These are phyloP conservation scores for Porcisia hertigi DNA, from an alignment of 208 protist genomes.

Conservation along the genomic window DNA sequence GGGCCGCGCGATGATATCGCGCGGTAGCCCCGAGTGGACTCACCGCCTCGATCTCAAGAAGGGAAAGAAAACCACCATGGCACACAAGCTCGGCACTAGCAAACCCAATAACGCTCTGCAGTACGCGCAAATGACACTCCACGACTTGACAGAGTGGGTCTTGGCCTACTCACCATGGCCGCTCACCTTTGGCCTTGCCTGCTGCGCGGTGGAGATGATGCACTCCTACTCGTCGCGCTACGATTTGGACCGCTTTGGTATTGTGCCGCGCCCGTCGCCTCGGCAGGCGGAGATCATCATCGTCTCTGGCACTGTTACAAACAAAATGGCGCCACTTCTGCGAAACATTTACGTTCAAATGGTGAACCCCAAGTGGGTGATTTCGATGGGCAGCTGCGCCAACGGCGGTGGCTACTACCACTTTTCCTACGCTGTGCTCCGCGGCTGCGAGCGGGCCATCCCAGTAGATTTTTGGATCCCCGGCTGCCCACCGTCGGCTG, in stretches of 20 bases:
- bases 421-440: slow-evolving; percentile 97
- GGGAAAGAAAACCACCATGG: slow-evolving; percentile 86
- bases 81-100: slow-evolving; percentile 90
- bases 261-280: slow-evolving; percentile 95
- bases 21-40: slow-evolving; percentile 90
- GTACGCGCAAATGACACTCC: slow-evolving; percentile 91
- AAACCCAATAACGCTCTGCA: slow-evolving; percentile 92
- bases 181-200: slow-evolving; percentile 98
- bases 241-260: slow-evolving; percentile 98
- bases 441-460: slow-evolving; percentile 97
- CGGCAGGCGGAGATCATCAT: slow-evolving; percentile 98
- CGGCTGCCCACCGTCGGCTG: slow-evolving; percentile 97
- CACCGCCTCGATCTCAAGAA: slow-evolving; percentile 90
- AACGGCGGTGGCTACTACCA: slow-evolving; percentile 99
- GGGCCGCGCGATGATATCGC: slow-evolving; percentile 89
- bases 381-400: slow-evolving; percentile 97
- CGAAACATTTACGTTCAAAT: slow-evolving; percentile 98
- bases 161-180: slow-evolving; percentile 97
- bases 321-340: slow-evolving; percentile 99
- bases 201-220: slow-evolving; percentile 99
- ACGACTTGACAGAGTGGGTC: slow-evolving; percentile 90
- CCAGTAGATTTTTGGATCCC: slow-evolving; percentile 99
- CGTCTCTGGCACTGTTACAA: slow-evolving; percentile 98
- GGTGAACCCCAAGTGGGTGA: slow-evolving; percentile 95
- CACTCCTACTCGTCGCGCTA: slow-evolving; percentile 96